Base-by-base conservation (phyloP, 176 grass and related monocot genomes). In the Microstegium vimineum region DNA sequence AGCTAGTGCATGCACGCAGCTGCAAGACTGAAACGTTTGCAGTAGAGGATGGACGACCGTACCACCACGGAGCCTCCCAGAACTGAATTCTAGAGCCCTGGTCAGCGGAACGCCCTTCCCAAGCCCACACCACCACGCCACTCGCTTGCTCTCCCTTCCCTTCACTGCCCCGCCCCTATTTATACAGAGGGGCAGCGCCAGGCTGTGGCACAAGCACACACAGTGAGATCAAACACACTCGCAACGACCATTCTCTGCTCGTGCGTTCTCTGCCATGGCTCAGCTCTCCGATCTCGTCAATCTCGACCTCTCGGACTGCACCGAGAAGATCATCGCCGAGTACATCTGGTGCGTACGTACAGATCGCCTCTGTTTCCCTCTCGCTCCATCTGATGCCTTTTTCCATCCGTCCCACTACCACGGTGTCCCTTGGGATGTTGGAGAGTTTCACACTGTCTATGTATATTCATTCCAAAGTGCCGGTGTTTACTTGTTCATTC, bases 291-390 rank as follows among this genome's bases (percentile, higher is more conserved):
- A 90, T 4, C 87, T 95, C 41, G 9, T 95, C 65, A 88, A 84
- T 87, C 79, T 95, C 20, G 84, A 90, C 63, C 90, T 95, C 7
- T 79, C 90, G 1, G 85, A 71, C 70, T 35, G 69, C 82, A 95
- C 87, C 72, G 71, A 75, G 12, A 92, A 92, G 81, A 86, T 95
- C 79, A 92, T 95, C 81, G 93, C 87, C 69, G 93, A 92, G 88
- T 95, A 95, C 79, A 75, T 95, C 47, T 95, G 93, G 93, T 94
- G 47, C 74, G 37, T 16, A n/a, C n/a, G n/a, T n/a, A 28, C 2
- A 32, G 8, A 23, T 6, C 41, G 27, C 46, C 32, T 12, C 35
- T 18, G 0, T 68, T 22, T 47, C 64, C 71, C 45, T 36, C 36
- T n/a, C 61, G 63, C 9, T n/a, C 74, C 13, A 17, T 46, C 31